These are phyloP conservation scores for Hypomyces rosellus DNA, from an alignment of 2,329 filamentous ascomycete species.

Conservation along the genomic window DNA sequence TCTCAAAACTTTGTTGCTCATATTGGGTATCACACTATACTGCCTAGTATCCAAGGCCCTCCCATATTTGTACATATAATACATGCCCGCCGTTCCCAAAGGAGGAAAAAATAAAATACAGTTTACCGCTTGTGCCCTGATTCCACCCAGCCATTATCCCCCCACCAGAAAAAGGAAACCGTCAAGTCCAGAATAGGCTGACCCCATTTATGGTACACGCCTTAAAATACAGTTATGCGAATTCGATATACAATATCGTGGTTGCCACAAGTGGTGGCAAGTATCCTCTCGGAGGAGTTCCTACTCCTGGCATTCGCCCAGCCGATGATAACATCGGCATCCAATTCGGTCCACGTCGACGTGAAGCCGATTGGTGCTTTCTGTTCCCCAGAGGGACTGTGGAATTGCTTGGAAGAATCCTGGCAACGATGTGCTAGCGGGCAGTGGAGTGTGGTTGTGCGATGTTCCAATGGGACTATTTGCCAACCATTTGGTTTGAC, in stretches of 20 bases:
- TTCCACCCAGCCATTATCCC: no score
- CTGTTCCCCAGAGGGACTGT: conserved; percentile 44
- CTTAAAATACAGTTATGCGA: no score
- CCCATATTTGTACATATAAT: no score
- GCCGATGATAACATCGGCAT: not conserved
- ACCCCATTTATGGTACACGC: no score
- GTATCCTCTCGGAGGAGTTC: not conserved
- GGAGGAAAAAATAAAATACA: no score
- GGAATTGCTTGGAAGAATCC: conserved; percentile 45
- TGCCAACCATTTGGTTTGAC: conserved; percentile 39
- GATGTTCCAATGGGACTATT: conserved; percentile 38
- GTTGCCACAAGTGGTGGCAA: not conserved
- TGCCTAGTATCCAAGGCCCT: no score
- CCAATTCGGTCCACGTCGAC: not conserved
- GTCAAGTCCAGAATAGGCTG: no score
- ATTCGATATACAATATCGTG: not conserved
- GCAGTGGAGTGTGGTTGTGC: conserved; percentile 39
- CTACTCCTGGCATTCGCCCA: conserved; percentile 2
- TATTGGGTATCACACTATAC: no score
- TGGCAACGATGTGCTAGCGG: conserved; percentile 47
- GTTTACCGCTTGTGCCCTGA: no score
- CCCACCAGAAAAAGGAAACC: no score
- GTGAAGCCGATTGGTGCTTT: conserved; percentile 24
- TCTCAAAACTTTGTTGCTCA: no score
- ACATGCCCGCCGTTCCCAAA: no score